These are phyloP conservation scores for Suillus weaverae DNA, from an alignment of 768 basidiomycete genomes.

Conservation along the genomic window DNA sequence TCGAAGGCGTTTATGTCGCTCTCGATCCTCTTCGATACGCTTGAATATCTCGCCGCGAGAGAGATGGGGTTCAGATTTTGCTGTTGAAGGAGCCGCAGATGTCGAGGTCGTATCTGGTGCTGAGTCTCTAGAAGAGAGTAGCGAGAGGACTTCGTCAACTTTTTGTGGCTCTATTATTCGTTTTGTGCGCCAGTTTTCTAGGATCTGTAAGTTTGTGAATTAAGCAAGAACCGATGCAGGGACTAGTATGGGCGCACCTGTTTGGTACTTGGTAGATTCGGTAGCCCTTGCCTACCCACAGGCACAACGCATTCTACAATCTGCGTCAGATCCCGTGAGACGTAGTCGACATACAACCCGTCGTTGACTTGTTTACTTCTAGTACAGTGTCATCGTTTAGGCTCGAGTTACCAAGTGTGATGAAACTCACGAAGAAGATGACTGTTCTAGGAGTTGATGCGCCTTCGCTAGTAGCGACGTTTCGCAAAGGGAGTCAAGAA, in stretches of 20 bases:
- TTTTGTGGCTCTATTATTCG: slow-evolving; percentile 78
- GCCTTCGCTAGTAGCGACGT: slow-evolving; percentile 69
- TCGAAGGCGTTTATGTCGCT: slow-evolving; percentile 87
- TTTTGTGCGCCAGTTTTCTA: slow-evolving; percentile 90
- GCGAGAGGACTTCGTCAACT: slow-evolving; percentile 66
- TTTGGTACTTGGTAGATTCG: slow-evolving; percentile 84
- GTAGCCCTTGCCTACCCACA: slow-evolving; percentile 80
- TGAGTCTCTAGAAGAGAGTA: slow-evolving; percentile 50
- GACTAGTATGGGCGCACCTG: slow-evolving; percentile 54
- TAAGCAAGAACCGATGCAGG: neutral
- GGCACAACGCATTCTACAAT: slow-evolving; percentile 89
- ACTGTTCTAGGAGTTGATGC: slow-evolving; percentile 35
- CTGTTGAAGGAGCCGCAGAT: slow-evolving; percentile 21
- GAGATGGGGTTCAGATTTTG: slow-evolving; percentile 35
- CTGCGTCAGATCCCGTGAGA: slow-evolving; percentile 73
- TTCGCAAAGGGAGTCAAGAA: slow-evolving; percentile 87
- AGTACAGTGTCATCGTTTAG: slow-evolving; percentile 24
- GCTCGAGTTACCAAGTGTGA: slow-evolving; percentile 26
- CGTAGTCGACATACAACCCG: slow-evolving; percentile 74
- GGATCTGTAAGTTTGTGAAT: slow-evolving; percentile 50
- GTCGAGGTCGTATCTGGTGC: slow-evolving; percentile 17
- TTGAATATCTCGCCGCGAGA: slow-evolving; percentile 73
- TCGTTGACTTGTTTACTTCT: slow-evolving; percentile 31
- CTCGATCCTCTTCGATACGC: slow-evolving; percentile 89
- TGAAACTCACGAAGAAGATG: slow-evolving; percentile 23